phyloP scores from a whole-genome alignment of 495 filamentous ascomycete genomes.

The Choiromyces venosus region DNA sequence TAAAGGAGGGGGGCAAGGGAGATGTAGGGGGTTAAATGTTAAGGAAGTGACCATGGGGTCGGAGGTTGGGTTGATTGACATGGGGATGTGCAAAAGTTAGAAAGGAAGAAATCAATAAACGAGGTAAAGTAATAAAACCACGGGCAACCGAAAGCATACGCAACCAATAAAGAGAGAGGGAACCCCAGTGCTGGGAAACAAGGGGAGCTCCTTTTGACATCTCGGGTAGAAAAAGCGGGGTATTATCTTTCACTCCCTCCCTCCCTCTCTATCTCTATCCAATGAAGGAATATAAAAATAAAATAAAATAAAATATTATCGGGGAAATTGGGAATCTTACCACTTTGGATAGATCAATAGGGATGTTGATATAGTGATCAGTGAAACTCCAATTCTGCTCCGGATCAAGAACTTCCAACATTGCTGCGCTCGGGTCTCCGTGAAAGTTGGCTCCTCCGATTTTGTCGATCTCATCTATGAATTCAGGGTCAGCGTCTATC shows the following conservation, averaged over 20 bases:
- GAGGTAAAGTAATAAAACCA: slow-evolving; percentile 8
- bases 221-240: slow-evolving; percentile 34
- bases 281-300: not conserved
- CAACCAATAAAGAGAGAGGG: slow-evolving; percentile 5
- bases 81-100: not conserved
- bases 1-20: not conserved
- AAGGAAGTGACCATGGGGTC: not conserved
- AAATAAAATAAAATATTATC: slow-evolving; percentile 17
- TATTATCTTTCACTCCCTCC: not conserved
- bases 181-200: slow-evolving; percentile 9
- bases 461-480: slow-evolving; percentile 91
- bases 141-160: slow-evolving; percentile 24
- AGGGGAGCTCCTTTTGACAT: slow-evolving; percentile 21
- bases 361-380: slow-evolving; percentile 95
- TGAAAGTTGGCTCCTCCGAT: slow-evolving; percentile 86
- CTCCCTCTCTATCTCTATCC: not conserved
- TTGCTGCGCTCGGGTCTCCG: slow-evolving; percentile 95
- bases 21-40: not conserved
- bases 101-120: not conserved
- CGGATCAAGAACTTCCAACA: slow-evolving; percentile 96
- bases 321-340: slow-evolving; percentile 35
- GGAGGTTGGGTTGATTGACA: not conserved
- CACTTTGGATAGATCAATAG: slow-evolving; percentile 92
- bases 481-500: not conserved
- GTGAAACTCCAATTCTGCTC: slow-evolving; percentile 94